A percentile compares a stretch with the other conserved stretches of the same genome.
These are phyloP conservation scores for Penicillium sp. DNA, from an alignment of 2,329 filamentous ascomycete genomes.

Conservation along the genomic window DNA sequence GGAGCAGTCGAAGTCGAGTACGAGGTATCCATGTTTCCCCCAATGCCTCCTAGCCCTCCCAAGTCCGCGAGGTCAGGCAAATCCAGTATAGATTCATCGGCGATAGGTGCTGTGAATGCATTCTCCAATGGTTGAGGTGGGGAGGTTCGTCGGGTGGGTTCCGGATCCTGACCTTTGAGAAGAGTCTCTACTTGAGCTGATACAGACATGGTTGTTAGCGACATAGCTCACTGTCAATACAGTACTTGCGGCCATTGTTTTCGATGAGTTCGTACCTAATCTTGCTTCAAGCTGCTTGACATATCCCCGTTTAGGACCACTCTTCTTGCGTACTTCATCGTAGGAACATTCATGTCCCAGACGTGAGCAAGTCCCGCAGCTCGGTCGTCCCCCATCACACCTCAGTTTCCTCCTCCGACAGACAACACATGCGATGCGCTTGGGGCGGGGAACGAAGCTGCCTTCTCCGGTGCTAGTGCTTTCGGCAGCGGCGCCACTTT, in stretches of 20 bases:
- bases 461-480: conserved; percentile 43
- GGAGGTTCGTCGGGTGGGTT: conserved; percentile 31
- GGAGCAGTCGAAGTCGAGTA: conserved; percentile 29
- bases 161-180: conserved; percentile 72
- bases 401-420: conserved; percentile 89
- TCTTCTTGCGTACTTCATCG: conserved; percentile 90
- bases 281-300: conserved; percentile 92
- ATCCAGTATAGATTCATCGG: conserved; percentile 26
- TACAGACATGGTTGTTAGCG: conserved; percentile 13
- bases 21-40: conserved; percentile 19
- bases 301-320: conserved; percentile 89
- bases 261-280: conserved; percentile 64
- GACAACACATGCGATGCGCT: conserved; percentile 91
- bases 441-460: conserved; percentile 72
- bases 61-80: conserved; percentile 29
- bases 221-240: conserved; percentile 2
- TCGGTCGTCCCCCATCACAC: conserved; percentile 81
- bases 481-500: conserved; percentile 30
- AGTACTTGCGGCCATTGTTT: not conserved
- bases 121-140: conserved; percentile 27
- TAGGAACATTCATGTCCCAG: conserved; percentile 85
- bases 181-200: conserved; percentile 90
- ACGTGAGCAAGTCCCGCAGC: conserved; percentile 85
- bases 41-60: conserved; percentile 6
- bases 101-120: conserved; percentile 34